Evolutionary conservation across 352 stramenopile genomes (phyloP).

Genomic region (Globisporangium radiosum): DNA sequence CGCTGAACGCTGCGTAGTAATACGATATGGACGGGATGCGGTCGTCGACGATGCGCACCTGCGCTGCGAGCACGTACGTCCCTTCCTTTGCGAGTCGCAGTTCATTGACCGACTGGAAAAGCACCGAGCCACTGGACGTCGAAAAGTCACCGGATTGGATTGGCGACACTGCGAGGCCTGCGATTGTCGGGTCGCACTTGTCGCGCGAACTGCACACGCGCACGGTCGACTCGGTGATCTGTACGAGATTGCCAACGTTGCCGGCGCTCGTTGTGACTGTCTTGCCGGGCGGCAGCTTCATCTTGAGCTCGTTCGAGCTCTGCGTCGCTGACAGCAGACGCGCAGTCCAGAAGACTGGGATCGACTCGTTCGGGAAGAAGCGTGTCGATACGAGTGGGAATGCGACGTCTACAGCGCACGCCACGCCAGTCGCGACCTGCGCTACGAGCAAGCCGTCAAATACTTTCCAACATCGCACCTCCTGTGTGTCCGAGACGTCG

Average conservation of each 20-base stretch:
- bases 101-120: constrained; percentile 34
- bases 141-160: constrained; percentile 42
- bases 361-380: constrained; percentile 30
- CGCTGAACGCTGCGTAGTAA: constrained; percentile 41
- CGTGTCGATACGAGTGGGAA: constrained; percentile 23
- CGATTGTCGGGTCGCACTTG: constrained; percentile 29
- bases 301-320: constrained; percentile 35
- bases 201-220: constrained; percentile 26
- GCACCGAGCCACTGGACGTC: constrained; percentile 14
- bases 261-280: constrained; percentile 25
- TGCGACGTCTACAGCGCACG: constrained; percentile 28
- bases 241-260: constrained; percentile 19
- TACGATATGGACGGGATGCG: constrained; percentile 31
- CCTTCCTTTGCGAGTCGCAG: constrained; percentile 29
- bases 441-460: constrained; percentile 13
- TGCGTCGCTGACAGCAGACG: constrained; percentile 14
- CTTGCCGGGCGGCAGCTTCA: constrained; percentile 29
- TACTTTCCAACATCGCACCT: constrained; percentile 34
- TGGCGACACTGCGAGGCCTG: constrained; percentile 14
- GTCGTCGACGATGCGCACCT: constrained; percentile 33
- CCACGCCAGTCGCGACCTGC: constrained; percentile 15
- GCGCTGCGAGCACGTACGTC: constrained; percentile 35
- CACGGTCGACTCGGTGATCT: constrained; percentile 44
- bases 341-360: constrained; percentile 41
- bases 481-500: background rate